These are phyloP conservation scores for Collybia sp. DNA, from an alignment of 768 basidiomycete species.

Conservation along the genomic window DNA sequence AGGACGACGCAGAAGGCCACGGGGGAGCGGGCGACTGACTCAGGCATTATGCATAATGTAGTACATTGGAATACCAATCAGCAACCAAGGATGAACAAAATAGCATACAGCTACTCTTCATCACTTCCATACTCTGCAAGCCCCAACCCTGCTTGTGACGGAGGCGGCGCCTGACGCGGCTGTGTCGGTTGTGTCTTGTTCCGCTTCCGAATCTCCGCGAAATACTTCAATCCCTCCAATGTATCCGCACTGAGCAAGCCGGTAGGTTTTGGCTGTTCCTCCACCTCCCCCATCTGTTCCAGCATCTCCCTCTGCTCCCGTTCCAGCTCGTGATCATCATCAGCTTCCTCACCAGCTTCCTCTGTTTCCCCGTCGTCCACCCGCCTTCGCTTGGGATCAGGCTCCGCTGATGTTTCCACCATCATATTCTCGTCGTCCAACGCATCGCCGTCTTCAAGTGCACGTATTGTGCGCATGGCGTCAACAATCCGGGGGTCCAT, in stretches of 20 bases:
- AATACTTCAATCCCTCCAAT: conserved; percentile 85
- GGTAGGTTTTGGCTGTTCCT: conserved; percentile 29
- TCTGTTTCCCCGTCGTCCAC: conserved; percentile 18
- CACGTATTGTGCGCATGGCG: conserved; percentile 80
- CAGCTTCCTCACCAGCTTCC: conserved; percentile 22
- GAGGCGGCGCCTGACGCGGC: conserved; percentile 24
- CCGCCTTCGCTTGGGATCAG: conserved; percentile 28
- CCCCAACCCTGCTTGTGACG: conserved; percentile 45
- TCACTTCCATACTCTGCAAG: conserved; percentile 82
- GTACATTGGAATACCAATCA: background rate
- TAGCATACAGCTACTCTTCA: conserved; percentile 33
- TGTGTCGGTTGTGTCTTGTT: conserved; percentile 36
- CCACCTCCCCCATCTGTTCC: conserved; percentile 14
- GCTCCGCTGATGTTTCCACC: conserved; percentile 23
- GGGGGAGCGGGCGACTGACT: conserved; percentile 14
- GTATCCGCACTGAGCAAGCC: conserved; percentile 83
- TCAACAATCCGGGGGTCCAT: conserved; percentile 89
- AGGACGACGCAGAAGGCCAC: conserved; percentile 24
- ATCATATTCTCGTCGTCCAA: conserved; percentile 36
- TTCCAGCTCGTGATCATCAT: conserved; percentile 29
- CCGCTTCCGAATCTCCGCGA: conserved; percentile 79
- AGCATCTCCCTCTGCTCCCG: conserved; percentile 30
- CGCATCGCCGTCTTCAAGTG: conserved; percentile 77
- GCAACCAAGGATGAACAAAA: conserved; percentile 11
- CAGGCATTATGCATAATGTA: background rate